Percentiles rank a stretch among this genome's conserved stretches.
Conservation (phyloP, 2,329 filamentous ascomycete species). For the Cladorrhinum sp. region DNA sequence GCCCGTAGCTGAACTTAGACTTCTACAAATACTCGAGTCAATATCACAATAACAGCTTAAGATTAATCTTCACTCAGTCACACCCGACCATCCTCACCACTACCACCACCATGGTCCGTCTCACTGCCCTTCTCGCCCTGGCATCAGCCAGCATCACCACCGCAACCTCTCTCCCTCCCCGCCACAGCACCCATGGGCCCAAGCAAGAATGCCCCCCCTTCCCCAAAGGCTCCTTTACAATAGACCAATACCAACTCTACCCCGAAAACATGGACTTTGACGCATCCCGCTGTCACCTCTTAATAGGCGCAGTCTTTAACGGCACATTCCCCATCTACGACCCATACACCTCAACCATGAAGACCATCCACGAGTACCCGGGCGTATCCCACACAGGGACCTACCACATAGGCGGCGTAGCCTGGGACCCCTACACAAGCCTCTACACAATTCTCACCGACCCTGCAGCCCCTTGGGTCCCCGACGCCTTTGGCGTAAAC, state of each 20-base stretch:
- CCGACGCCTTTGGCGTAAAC: slow-evolving; percentile 33
- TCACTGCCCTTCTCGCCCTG: no score
- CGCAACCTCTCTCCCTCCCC: neutral
- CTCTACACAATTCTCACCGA: slow-evolving; percentile 37
- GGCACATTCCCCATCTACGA: slow-evolving; percentile 35
- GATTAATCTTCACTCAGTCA: no score
- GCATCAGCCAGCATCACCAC: no score
- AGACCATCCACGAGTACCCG: slow-evolving; percentile 29
- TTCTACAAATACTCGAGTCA: no score
- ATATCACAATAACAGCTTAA: no score
- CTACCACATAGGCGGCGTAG: slow-evolving; percentile 37
- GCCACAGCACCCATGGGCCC: neutral
- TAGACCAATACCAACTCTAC: slow-evolving; percentile 34
- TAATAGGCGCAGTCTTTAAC: slow-evolving; percentile 33
- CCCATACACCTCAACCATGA: slow-evolving; percentile 31
- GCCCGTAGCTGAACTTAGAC: no score
- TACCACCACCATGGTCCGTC: no score
- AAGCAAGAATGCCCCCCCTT: neutral
- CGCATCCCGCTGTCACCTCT: slow-evolving; percentile 31
- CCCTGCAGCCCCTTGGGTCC: slow-evolving; percentile 35
- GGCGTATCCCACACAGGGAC: slow-evolving; percentile 32
- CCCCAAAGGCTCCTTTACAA: slow-evolving; percentile 19
- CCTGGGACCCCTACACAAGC: slow-evolving; percentile 33
- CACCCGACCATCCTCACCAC: no score
- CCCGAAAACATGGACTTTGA: slow-evolving; percentile 39